Base-by-base conservation (phyloP, 2,329 filamentous ascomycete genomes). In the Monosporascus sp. region DNA sequence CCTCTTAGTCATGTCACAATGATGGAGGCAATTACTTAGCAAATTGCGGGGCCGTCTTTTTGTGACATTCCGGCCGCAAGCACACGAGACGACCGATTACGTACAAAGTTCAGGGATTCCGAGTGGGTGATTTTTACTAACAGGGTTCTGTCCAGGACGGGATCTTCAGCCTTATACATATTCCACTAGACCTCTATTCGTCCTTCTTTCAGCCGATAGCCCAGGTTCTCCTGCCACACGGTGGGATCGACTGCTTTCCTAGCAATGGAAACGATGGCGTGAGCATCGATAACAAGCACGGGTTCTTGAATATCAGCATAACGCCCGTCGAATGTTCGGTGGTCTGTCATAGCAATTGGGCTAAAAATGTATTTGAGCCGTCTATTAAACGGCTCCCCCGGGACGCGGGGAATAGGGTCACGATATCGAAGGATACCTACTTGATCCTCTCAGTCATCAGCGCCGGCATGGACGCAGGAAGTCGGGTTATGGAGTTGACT, bases 261-360 rank as follows among this genome's bases (percentile, higher is more conserved):
- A 58, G 62, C 19, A 64, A 70, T 54, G 66, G 64, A 36, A 66
- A 76, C 45, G 74, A 78, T 56, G 79, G 77, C 19, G 71, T 81
- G 44, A 77, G 75, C 3, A 57, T 71, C 44, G 78, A 81, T 57
- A 74, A 77, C 57, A 80, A 80, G 66, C 88, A 94, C 71, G 85
- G 85, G 45, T 97, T 99, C 71, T 81, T 97, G 69, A 97, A 97
- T 70, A 85, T 99, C 61, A 95, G 90, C 58, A 82, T 97, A 64
- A 97, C 92, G 0, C 90, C 91, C 0, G 83, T 96, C 52, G 94
- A 97, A 71, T 96, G 91, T 73, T 96, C 91, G 4, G 82, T 99
- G 50, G 91, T 96, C 51, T 97, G 93, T 67, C 88, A 93, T 57
- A 83, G 84, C 55, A 78, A 82, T 43, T 87, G 91, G 73, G 88